Evolutionary conservation across 2,329 filamentous ascomycete genomes (phyloP), one percentile per base, ranked within the genome.

Genomic region (Pseudogymnoascus sp.): DNA sequence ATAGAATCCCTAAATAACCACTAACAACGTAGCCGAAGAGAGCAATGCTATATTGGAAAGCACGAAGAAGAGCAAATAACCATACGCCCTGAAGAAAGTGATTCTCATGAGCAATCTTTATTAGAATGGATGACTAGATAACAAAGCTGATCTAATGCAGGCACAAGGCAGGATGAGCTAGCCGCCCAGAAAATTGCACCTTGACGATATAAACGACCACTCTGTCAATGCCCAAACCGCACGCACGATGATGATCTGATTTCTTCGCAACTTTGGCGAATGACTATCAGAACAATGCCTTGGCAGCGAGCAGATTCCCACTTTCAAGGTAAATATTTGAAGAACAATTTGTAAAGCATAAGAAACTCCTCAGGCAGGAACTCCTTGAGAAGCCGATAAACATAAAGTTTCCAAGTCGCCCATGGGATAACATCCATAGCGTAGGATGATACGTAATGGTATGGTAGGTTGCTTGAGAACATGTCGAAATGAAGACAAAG

Each of bases 331-430:
- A 18, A 60, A 60, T 60, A 55, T 55, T 35, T 55, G 49, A 60
- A 28, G 21, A 60, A 41, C 38, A 40, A 60, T 60, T 60, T 60
- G 58, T 41, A 60, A 60, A 25, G 49, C 16, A 60, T 41, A 40
- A 25, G 33, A 18, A 4, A 40, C 38, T 16, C n/a, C 58, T 60
- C 58, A 40, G 18, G 58, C 25, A 40, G 35, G 58, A 60, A 40
- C 58, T 25, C 58, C 58, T n/a, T 16, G 79, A 80, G 83, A 83
- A 82, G 82, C 78, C 75, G 78, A 78, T 83, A 84, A 83, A 74
- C 79, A 83, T 83, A 75, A 82, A 80, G 77, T 84, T 80, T 84
- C 82, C 82, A 84, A 84, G 78, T 76, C 79, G 77, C 80, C 77
- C 76, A 72, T 77, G 76, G 78, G 76, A 76, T 78, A 79, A 75